Evolutionary conservation across 176 grass and related monocot species (phyloP), one percentile per base, ranked within the genome.

Genomic region (Oryza rufipogon): DNA sequence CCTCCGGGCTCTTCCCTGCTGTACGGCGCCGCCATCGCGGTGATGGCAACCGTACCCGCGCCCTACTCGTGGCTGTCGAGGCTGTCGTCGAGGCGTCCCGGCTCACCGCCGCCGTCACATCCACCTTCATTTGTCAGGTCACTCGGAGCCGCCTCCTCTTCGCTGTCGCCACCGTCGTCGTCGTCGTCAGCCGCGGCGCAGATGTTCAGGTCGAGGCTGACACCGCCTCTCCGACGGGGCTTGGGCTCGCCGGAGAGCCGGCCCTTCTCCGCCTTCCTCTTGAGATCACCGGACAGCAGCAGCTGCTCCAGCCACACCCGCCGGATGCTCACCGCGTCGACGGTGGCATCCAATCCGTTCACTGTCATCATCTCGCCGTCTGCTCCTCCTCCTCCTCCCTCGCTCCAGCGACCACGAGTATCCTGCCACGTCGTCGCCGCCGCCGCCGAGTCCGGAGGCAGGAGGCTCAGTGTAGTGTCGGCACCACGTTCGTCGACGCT

Each of bases 131-230:
- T 76, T 4, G 91, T 97, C 28, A 93, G 56, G 74, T 91, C 91
- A 19, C 94, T 93, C 0, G 94, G 91, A 26, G 85, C 76, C 0
- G 42, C 60, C 70, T 67, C 32, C 15, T 74, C 69, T n/a, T 93
- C 86, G 49, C 74, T 85, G 63, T 77, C 28, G 8, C 25, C 85
- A 3, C 45, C 80, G 23, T 72, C 44, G 9, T 32, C 54, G 9
- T 32, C 54, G 0, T 77, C 28, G 7, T 64, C 83, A 1, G 42
- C 68, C 11, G 28, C 77, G 2, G 87, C 83, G 19, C 89, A 82
- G 13, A 89, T 22, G 68, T 94, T 94, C 45, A 94, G 84, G 44
- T 94, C 89, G 51, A 94, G 80, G 61, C 76, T 77, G 23, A 63
- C 12, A 23, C 52, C 15, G 56, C 66, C 71, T 10, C 47, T 75